These are phyloP conservation scores for Diaporthe australafricana DNA, from an alignment of 2,329 filamentous ascomycete genomes.

Conservation along the genomic window DNA sequence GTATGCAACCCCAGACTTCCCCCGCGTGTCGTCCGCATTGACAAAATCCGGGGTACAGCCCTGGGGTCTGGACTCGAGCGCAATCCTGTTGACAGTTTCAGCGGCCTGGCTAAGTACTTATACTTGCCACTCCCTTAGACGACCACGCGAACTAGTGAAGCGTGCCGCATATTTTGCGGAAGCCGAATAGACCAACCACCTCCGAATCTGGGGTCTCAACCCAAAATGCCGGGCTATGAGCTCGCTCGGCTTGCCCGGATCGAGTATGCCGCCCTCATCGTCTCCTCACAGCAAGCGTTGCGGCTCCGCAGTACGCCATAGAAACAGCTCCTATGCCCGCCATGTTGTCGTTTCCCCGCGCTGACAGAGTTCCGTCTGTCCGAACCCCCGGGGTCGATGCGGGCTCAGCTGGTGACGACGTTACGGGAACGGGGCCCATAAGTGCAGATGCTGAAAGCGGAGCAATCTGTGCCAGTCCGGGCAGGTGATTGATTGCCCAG, in stretches of 20 bases:
- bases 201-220: too few relatives aligned
- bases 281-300: neutral
- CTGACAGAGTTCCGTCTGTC: conserved; percentile 6
- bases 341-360: neutral
- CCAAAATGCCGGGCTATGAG: neutral
- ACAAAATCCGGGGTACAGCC: neutral
- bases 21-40: conserved; percentile 21
- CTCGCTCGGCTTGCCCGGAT: conserved; percentile 7
- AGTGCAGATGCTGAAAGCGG: neutral
- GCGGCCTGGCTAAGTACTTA: neutral
- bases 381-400: conserved; percentile 14
- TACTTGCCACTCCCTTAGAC: neutral
- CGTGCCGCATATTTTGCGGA: neutral
- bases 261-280: neutral
- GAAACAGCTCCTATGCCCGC: neutral
- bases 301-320: neutral
- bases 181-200: neutral
- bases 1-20: conserved; percentile 14
- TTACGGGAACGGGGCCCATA: neutral
- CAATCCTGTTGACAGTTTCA: neutral
- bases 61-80: neutral
- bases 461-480: neutral
- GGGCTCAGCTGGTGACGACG: neutral
- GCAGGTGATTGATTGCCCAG: too few relatives aligned
- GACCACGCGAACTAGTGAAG: neutral